Conservation (phyloP, 2,329 filamentous ascomycete species). For the Xylariaceae sp. region DNA sequence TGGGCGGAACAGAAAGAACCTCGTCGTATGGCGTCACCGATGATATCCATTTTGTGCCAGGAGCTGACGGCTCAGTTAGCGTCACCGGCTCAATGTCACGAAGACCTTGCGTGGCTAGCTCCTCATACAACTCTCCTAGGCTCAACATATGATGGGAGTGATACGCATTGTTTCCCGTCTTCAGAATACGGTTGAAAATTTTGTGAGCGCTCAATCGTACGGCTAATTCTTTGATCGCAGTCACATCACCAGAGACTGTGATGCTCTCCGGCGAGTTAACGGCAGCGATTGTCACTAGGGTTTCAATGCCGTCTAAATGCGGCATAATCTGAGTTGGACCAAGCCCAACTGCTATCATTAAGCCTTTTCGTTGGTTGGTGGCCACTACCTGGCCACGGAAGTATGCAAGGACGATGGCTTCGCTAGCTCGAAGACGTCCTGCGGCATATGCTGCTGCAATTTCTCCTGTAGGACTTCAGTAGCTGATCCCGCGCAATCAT, state of each 20-base stretch:
- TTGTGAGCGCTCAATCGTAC: neutral
- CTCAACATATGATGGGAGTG: slow-evolving; percentile 17
- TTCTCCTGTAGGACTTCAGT: slow-evolving; percentile 1
- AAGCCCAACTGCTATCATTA: slow-evolving; percentile 14
- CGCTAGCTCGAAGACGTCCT: neutral
- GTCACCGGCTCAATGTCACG: neutral
- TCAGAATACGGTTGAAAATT: slow-evolving; percentile 5
- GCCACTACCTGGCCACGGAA: slow-evolving; percentile 5
- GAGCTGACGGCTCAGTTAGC: neutral
- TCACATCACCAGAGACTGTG: slow-evolving; percentile 6
- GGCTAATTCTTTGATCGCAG: slow-evolving; percentile 1
- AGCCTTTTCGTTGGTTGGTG: neutral
- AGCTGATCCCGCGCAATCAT: slow-evolving; percentile 1
- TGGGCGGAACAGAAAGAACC: neutral
- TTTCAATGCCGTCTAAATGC: neutral
- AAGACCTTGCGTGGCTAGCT: neutral
- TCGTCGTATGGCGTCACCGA: neutral
- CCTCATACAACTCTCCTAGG: slow-evolving; percentile 1
- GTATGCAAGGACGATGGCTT: slow-evolving; percentile 10
- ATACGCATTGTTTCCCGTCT: slow-evolving; percentile 14
- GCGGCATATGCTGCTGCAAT: slow-evolving; percentile 4
- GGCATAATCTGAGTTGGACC: neutral
- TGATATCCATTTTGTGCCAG: neutral
- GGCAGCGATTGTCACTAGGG: slow-evolving; percentile 3
- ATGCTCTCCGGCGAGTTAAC: slow-evolving; percentile 13